A percentile compares a stretch with the other conserved stretches of the same genome.
Conservation (phyloP, 31 red algal genomes). For the Asparagopsis taxiformis region DNA sequence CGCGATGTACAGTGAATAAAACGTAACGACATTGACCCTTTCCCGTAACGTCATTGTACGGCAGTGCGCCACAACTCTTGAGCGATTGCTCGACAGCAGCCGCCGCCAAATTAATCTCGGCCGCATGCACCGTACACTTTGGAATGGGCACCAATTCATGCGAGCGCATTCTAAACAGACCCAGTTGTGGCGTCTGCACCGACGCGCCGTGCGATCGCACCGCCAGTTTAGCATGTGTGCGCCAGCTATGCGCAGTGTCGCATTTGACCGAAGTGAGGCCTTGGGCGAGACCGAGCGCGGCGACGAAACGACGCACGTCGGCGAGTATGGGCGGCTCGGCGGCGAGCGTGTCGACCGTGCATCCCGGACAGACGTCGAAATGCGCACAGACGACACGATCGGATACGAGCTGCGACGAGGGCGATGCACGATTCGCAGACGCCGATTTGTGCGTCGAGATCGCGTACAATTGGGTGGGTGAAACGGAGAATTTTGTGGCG, state of each 20-base stretch:
- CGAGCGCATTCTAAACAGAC: constrained; percentile 58
- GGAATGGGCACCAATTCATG: constrained; percentile 74
- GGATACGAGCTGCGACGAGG: background rate
- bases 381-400: constrained; percentile 48
- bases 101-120: constrained; percentile 61
- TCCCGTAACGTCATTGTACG: constrained; percentile 71
- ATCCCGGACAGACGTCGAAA: constrained; percentile 65
- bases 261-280: constrained; percentile 19
- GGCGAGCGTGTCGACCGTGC: constrained; percentile 6
- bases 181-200: constrained; percentile 19
- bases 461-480: constrained; percentile 9
- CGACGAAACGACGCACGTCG: constrained; percentile 27
- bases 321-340: constrained; percentile 40
- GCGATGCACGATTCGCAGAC: background rate
- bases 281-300: background rate
- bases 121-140: constrained; percentile 73
- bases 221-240: constrained; percentile 86
- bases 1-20: constrained; percentile 49
- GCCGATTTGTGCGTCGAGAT: background rate
- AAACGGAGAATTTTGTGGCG: background rate
- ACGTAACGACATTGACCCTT: constrained; percentile 74
- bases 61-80: constrained; percentile 4
- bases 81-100: constrained; percentile 27
- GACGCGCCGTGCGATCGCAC: constrained; percentile 20
- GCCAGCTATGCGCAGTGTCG: constrained; percentile 43